Evolutionary conservation across 352 stramenopile genomes (phyloP), one percentile per base, ranked within the genome.

Genomic region (Globisporangium ultimum): DNA sequence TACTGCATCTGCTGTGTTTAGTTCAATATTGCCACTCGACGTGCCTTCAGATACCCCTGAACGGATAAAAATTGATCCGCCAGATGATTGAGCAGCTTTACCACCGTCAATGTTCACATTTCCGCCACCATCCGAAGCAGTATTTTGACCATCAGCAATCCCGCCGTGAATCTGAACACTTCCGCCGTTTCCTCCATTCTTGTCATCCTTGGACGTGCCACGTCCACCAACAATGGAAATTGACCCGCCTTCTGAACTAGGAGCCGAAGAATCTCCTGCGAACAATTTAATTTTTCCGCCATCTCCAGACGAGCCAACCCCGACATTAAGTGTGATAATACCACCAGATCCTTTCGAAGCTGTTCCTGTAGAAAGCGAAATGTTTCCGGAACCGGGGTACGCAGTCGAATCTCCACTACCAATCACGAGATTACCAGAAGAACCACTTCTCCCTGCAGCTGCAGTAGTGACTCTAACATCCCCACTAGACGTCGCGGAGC

Each of bases 391-490:
- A 9, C 78, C 75, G 28, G 72, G 72, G 42, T 58, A 56, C 22
- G 64, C 70, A 53, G 66, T 84, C 10, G 76, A 80, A 18, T 68
- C 69, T 59, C 79, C 81, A 15, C 87, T 96, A 43, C 64, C 67
- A 20, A 98, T 61, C 9, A 67, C 54, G 10, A 97, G 46, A n/a
- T 64, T 81, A 7, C 95, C 95, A 52, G 84, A 93, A 12, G 71
- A 85, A 18, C 75, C 77, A 34, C 64, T 61, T 18, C 74, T 91
- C 13, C 88, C 87, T 43, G 76, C 63, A 48, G 78, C 69, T 42
- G 86, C 55, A n/a, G 79, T 87, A 9, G 50, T 50, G 34, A 91
- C 22, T 55, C 53, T 71, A 22, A 85, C 47, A 13, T 66, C 62
- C 20, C 82, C 82, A 57, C 79, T 89, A 32, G 68, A 79, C 48